Conservation (phyloP, 768 basidiomycete genomes). For the Serendipita sp. region DNA sequence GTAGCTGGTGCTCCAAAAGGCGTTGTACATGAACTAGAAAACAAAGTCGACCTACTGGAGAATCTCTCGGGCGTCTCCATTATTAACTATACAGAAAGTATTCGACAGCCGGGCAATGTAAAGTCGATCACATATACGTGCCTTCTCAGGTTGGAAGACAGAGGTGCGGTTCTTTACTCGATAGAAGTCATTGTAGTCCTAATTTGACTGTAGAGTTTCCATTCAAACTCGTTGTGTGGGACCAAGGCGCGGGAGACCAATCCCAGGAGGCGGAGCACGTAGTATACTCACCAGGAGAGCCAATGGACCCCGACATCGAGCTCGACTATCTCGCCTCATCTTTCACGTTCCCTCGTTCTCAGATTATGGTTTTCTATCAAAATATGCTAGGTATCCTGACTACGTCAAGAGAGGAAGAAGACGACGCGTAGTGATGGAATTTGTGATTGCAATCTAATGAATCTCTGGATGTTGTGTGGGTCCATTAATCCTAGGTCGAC, state of each 20-base stretch:
- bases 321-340: neutral
- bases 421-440: neutral
- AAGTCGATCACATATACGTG: neutral
- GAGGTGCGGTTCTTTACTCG: neutral
- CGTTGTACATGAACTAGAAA: neutral
- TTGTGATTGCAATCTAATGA: too few relatives aligned
- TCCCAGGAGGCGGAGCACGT: neutral
- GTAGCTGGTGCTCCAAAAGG: neutral
- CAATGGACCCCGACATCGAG: neutral
- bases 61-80: neutral
- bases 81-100: neutral
- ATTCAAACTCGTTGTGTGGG: neutral
- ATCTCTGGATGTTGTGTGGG: too few relatives aligned
- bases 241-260: neutral
- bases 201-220: neutral
- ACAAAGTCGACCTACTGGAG: neutral
- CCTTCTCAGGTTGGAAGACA: neutral
- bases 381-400: neutral
- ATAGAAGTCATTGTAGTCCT: neutral
- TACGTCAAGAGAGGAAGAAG: neutral
- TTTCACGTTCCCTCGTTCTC: conserved; percentile 1
- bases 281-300: neutral
- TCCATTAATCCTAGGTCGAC: too few relatives aligned
- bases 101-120: neutral
- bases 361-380: neutral